Percentiles rank a stretch among this genome's conserved stretches.
Conservation (phyloP, 768 basidiomycete genomes). For the Tulasnella sp. region DNA sequence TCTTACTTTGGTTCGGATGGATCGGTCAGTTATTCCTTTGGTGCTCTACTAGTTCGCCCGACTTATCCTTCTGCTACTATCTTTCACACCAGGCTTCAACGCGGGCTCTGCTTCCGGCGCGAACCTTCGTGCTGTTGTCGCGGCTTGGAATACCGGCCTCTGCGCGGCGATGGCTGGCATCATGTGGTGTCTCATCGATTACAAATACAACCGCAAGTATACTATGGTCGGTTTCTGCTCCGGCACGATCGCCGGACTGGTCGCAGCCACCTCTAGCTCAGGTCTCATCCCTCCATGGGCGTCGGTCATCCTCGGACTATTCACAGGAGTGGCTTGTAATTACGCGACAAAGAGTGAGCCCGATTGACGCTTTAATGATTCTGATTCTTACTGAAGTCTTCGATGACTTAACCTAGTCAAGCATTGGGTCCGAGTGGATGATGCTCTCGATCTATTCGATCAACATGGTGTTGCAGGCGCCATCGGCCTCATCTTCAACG, state of each 20-base stretch:
- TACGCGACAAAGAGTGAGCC: slow-evolving; percentile 68
- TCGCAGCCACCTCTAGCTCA: slow-evolving; percentile 79
- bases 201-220: slow-evolving; percentile 66
- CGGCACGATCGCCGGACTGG: slow-evolving; percentile 79
- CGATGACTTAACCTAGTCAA: slow-evolving; percentile 39
- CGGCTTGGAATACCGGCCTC: slow-evolving; percentile 83
- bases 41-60: neutral
- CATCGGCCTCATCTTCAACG: slow-evolving; percentile 60
- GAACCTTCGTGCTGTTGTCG: slow-evolving; percentile 75
- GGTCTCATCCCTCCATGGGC: slow-evolving; percentile 74
- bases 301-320: slow-evolving; percentile 59
- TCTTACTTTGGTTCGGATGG: slow-evolving; percentile 75
- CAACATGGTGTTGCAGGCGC: slow-evolving; percentile 82
- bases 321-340: slow-evolving; percentile 65
- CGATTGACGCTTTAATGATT: neutral
- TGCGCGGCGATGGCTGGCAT: slow-evolving; percentile 46
- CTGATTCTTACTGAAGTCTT: neutral
- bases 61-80: neutral
- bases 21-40: slow-evolving; percentile 27
- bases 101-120: slow-evolving; percentile 82
- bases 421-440: slow-evolving; percentile 60
- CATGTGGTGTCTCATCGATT: slow-evolving; percentile 50
- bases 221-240: slow-evolving; percentile 89
- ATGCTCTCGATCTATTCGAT: slow-evolving; percentile 89
- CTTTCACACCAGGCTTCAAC: slow-evolving; percentile 49